phyloP scores from a whole-genome alignment of 352 stramenopile genomes.

The Peronospora tabacina region DNA sequence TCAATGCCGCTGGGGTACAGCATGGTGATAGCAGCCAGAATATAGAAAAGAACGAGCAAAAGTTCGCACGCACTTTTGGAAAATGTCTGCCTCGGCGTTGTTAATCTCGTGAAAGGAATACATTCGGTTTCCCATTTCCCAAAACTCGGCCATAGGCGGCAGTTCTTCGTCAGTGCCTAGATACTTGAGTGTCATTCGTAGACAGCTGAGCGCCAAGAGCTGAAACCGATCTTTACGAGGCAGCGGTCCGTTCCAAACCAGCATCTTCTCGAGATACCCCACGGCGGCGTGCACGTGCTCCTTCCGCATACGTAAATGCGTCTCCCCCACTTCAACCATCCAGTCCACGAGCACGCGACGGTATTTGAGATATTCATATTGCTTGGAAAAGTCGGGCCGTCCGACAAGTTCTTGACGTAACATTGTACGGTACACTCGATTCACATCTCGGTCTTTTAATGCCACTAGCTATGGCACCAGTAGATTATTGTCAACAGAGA shows the following conservation, averaged over 20 bases:
- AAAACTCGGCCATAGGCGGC: conserved; percentile 74
- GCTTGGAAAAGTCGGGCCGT: conserved; percentile 58
- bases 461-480: conserved; percentile 43
- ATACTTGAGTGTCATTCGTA: conserved; percentile 79
- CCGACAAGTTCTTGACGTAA: conserved; percentile 54
- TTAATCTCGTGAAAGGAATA: conserved; percentile 83
- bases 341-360: conserved; percentile 76
- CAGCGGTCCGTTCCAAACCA: conserved; percentile 34
- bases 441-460: conserved; percentile 65
- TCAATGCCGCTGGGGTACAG: conserved; percentile 11
- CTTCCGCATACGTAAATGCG: conserved; percentile 76
- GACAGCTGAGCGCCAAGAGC: conserved; percentile 69
- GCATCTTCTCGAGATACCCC: conserved; percentile 71
- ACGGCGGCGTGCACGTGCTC: conserved; percentile 72
- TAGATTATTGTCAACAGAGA: conserved; percentile 2
- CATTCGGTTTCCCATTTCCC: conserved; percentile 78
- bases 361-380: conserved; percentile 82
- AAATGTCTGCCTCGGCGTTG: conserved; percentile 51
- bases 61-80: conserved; percentile 30
- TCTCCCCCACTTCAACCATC: conserved; percentile 79
- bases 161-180: conserved; percentile 73
- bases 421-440: conserved; percentile 68
- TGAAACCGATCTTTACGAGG: conserved; percentile 75
- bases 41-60: conserved; percentile 6
- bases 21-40: neutral